phyloP scores from a whole-genome alignment of 2,329 filamentous ascomycete genomes.

The Capronia coronata region DNA sequence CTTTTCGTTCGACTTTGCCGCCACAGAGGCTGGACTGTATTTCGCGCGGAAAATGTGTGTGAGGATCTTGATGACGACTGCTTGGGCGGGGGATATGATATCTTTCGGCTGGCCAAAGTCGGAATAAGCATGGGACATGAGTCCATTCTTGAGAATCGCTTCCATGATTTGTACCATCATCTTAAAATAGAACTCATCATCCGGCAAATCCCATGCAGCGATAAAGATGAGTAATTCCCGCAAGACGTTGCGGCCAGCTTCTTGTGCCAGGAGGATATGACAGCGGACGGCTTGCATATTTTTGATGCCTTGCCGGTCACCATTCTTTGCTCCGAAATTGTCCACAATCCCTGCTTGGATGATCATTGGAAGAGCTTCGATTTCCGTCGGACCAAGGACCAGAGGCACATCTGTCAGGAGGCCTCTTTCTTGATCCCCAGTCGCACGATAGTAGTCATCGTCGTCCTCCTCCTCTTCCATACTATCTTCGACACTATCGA shows the following conservation, averaged over 20 bases:
- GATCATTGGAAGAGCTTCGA: constrained; percentile 94
- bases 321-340: constrained; percentile 57
- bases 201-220: constrained; percentile 90
- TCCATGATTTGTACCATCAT: constrained; percentile 95
- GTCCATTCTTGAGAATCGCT: constrained; percentile 77
- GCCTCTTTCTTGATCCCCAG: constrained; percentile 57
- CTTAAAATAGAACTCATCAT: constrained; percentile 91
- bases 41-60: constrained; percentile 77
- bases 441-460: constrained; percentile 47
- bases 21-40: constrained; percentile 43
- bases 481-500: constrained; percentile 40
- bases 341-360: constrained; percentile 92
- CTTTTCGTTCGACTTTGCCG: constrained; percentile 46
- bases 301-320: constrained; percentile 51
- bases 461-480: constrained; percentile 49
- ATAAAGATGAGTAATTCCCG: constrained; percentile 92
- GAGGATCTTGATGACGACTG: constrained; percentile 81
- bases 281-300: constrained; percentile 88
- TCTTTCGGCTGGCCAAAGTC: constrained; percentile 88
- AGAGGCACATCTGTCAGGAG: constrained; percentile 89
- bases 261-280: constrained; percentile 79
- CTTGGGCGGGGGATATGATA: constrained; percentile 91
- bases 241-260: constrained; percentile 82
- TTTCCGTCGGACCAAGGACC: constrained; percentile 88
- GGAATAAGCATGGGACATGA: constrained; percentile 88